Base-by-base conservation (phyloP, 2,329 filamentous ascomycete genomes). In the Colletotrichum karsti region DNA sequence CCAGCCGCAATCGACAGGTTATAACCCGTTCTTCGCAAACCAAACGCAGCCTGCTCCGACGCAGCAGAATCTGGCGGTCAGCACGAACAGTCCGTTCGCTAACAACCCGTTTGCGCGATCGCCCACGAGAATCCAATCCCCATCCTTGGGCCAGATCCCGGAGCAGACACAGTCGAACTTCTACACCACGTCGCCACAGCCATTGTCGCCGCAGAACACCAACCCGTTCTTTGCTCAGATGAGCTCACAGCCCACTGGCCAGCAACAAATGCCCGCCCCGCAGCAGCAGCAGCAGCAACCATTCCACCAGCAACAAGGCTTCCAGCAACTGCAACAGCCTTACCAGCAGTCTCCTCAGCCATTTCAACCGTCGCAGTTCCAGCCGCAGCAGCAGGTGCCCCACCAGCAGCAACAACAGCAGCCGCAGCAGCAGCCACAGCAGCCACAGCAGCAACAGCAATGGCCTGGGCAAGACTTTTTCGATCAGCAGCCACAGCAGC, bases 11-110 rank as follows among this genome's bases (percentile, higher is more conserved):
- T 76, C 77, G 37, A 79, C 82, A 4, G 80, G 79, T 59, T 85
- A 87, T 72, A 89, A 89, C 67, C 86, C 87, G 0, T 89, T 88
- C 73, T 78, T 88, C 57, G 72, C 78, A 13, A 79, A 80, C 22
- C 74, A 79, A 26, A 74, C 76, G 33, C 78, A 77, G 50, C 48
- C 62, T 35, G 33, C 35, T 30, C 48, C 60, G 28, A 74, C 75
- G 33, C 79, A 80, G 62, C 81, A 81, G 44, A 76, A 73, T 20
- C 73, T 86, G 35, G 75, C 81, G 5, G 69, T 84, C 5, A 84
- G 81, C 62, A 82, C 82, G 3, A 73, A 76, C n/a, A 77, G 76
- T 4, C 71, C 63, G 6, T 78, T 76, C 53, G 77, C 74, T 12
- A 84, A 79, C 72, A 87, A 87, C 63, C 85, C 85, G 0, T 87